Evolutionary conservation across 192 early-diverging fungal genomes (phyloP).

Genomic region (Entrophospora sp.): DNA sequence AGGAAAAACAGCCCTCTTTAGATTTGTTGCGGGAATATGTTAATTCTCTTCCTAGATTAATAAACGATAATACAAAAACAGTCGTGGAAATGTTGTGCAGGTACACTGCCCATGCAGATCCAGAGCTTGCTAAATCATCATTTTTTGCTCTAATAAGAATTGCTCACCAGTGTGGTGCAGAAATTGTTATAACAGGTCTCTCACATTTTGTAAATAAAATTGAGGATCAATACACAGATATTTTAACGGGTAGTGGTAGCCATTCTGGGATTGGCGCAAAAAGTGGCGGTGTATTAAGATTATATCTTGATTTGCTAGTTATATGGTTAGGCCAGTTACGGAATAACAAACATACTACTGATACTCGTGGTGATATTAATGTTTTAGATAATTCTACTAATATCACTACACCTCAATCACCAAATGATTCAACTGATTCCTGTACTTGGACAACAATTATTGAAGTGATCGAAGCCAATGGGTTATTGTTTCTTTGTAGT

Average conservation of each 20-base stretch:
- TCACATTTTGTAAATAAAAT: conserved; percentile 43
- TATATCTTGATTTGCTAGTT: conserved; percentile 56
- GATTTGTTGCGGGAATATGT: conserved; percentile 65
- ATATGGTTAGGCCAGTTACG: conserved; percentile 42
- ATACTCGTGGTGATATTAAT: conserved; percentile 9
- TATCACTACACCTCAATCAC: not conserved
- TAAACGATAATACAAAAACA: conserved; percentile 52
- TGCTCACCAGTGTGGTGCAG: conserved; percentile 46
- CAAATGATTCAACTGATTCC: conserved; percentile 21
- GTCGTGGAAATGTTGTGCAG: conserved; percentile 74
- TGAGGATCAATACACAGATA: conserved; percentile 42
- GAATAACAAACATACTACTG: conserved; percentile 20
- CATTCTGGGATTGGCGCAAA: conserved; percentile 13
- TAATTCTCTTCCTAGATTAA: conserved; percentile 59
- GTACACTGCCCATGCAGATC: conserved; percentile 82
- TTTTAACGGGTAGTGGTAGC: conserved; percentile 25
- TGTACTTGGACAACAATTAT: conserved; percentile 34
- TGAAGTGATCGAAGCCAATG: conserved; percentile 66
- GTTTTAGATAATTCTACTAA: too few relatives aligned
- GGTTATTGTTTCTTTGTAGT: conserved; percentile 62
- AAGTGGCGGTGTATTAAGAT: conserved; percentile 48
- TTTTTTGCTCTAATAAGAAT: conserved; percentile 58
- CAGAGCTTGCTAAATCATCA: conserved; percentile 60
- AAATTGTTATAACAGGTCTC: conserved; percentile 42
- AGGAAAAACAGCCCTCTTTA: conserved; percentile 53